Evolutionary conservation across 352 stramenopile species (phyloP).

Genomic region (Phytophthora litchii): DNA sequence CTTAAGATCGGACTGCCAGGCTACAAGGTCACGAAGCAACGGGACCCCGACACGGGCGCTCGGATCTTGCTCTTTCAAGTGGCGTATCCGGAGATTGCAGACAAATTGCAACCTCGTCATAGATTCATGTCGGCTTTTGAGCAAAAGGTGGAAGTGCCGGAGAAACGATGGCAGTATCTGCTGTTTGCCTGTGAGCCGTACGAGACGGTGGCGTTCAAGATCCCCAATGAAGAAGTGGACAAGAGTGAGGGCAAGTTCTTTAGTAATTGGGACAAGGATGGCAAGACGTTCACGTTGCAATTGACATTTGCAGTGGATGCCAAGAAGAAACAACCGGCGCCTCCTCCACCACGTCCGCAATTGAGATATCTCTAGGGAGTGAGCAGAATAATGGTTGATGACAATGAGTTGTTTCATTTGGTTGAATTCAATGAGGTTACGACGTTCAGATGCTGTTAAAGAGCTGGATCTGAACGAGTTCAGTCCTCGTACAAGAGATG

Average conservation of each 20-base stretch:
- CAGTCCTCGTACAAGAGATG: constrained; percentile 21
- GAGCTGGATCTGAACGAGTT: background rate
- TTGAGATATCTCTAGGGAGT: constrained; percentile 40
- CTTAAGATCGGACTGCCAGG: constrained; percentile 97
- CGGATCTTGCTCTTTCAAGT: constrained; percentile 94
- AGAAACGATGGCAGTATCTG: constrained; percentile 97
- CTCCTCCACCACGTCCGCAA: constrained; percentile 62
- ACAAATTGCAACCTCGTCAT: constrained; percentile 94
- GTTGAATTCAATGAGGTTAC: constrained; percentile 14
- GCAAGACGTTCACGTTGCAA: constrained; percentile 96
- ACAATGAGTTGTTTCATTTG: background rate
- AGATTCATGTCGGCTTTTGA: constrained; percentile 99
- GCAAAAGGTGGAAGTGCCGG: constrained; percentile 96
- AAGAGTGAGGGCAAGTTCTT: constrained; percentile 96
- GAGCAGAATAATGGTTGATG: background rate
- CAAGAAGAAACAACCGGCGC: constrained; percentile 45
- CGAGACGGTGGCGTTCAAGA: constrained; percentile 99
- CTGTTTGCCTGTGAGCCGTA: constrained; percentile 99
- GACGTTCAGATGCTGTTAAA: constrained; percentile 15
- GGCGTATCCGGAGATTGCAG: constrained; percentile 96
- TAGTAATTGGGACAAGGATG: constrained; percentile 97
- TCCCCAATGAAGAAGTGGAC: constrained; percentile 97
- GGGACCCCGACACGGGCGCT: constrained; percentile 82
- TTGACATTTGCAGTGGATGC: constrained; percentile 61
- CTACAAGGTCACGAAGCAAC: constrained; percentile 98